A percentile compares a stretch with the other conserved stretches of the same genome.
Evolutionary conservation across 2,329 filamentous ascomycete genomes (phyloP).

Genomic region (Ambrosiella cleistominuta): DNA sequence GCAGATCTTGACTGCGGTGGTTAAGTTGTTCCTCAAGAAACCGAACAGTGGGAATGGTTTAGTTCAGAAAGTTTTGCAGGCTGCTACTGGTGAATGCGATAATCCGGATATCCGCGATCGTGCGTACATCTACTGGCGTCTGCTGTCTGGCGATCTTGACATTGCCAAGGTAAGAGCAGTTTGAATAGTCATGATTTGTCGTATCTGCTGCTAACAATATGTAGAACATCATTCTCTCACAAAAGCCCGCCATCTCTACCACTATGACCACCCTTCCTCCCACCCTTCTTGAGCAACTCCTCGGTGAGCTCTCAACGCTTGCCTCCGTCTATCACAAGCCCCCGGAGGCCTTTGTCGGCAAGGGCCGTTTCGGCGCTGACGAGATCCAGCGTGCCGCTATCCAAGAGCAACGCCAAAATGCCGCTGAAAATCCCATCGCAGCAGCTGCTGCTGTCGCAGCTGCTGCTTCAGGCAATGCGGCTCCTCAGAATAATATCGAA

Average conservation of each 20-base stretch:
- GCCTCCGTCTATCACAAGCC: slow-evolving; percentile 98
- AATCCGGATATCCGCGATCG: slow-evolving; percentile 95
- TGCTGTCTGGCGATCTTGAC: slow-evolving; percentile 80
- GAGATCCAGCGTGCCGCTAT: slow-evolving; percentile 90
- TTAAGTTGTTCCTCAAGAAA: slow-evolving; percentile 95
- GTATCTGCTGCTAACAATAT: neutral
- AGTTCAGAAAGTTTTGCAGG: slow-evolving; percentile 86
- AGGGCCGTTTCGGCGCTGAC: slow-evolving; percentile 83
- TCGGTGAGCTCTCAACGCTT: slow-evolving; percentile 79
- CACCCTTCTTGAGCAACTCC: slow-evolving; percentile 71
- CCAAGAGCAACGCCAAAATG: slow-evolving; percentile 85
- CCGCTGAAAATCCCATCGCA: slow-evolving; percentile 83
- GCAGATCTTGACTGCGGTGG: slow-evolving; percentile 89
- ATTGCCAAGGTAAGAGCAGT: slow-evolving; percentile 54
- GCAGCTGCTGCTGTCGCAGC: slow-evolving; percentile 53
- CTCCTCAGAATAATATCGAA: slow-evolving; percentile 63
- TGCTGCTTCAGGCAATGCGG: slow-evolving; percentile 36
- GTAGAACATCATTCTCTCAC: slow-evolving; percentile 69
- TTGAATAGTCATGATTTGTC: neutral
- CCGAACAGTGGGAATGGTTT: slow-evolving; percentile 78
- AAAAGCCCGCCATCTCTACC: slow-evolving; percentile 83
- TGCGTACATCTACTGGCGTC: slow-evolving; percentile 95
- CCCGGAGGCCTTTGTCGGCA: slow-evolving; percentile 92
- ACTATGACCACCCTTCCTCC: slow-evolving; percentile 83
- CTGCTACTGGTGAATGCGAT: slow-evolving; percentile 84